phyloP scores from a whole-genome alignment of 495 filamentous ascomycete genomes.

The Penicillium malachiteum region DNA sequence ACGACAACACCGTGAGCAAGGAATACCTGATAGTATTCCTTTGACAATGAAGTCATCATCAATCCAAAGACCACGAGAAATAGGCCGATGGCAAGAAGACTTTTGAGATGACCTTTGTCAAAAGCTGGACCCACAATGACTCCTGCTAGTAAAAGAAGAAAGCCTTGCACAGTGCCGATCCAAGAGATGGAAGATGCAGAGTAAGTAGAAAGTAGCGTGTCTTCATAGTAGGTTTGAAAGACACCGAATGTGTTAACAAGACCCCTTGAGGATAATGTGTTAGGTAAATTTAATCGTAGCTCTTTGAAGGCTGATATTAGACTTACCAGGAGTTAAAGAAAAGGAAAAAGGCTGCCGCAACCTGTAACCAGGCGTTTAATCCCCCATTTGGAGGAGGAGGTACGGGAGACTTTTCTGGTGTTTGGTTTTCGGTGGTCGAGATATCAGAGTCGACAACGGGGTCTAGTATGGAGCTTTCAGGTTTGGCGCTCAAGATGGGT shows the following conservation, averaged over 20 bases:
- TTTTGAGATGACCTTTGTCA: constrained; percentile 42
- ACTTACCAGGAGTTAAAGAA: too few species aligned
- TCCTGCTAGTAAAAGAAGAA: constrained; percentile 41
- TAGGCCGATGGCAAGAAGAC: constrained; percentile 26
- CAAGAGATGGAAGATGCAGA: constrained; percentile 40
- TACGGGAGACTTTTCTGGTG: too few species aligned
- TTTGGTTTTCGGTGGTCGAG: too few species aligned
- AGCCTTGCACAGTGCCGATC: constrained; percentile 48
- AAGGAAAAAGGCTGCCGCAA: too few species aligned
- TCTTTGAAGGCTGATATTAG: too few species aligned
- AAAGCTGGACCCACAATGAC: constrained; percentile 43
- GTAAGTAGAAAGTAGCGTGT: constrained; percentile 26
- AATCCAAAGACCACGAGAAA: constrained; percentile 46
- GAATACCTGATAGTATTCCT: constrained; percentile 39
- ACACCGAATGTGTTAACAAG: constrained; percentile 47
- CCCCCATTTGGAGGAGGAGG: too few species aligned
- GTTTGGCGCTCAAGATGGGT: too few species aligned
- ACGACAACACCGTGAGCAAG: constrained; percentile 41
- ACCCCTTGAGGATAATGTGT: constrained; percentile 23
- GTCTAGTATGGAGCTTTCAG: too few species aligned
- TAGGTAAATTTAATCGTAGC: too few species aligned
- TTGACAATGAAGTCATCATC: constrained; percentile 47
- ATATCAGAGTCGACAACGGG: too few species aligned
- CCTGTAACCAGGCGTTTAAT: too few species aligned
- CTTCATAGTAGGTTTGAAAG: constrained; percentile 48